A percentile compares a stretch with the other conserved stretches of the same genome.
phyloP scores from a whole-genome alignment of 306 rosid genomes.

The Datisca glomerata region DNA sequence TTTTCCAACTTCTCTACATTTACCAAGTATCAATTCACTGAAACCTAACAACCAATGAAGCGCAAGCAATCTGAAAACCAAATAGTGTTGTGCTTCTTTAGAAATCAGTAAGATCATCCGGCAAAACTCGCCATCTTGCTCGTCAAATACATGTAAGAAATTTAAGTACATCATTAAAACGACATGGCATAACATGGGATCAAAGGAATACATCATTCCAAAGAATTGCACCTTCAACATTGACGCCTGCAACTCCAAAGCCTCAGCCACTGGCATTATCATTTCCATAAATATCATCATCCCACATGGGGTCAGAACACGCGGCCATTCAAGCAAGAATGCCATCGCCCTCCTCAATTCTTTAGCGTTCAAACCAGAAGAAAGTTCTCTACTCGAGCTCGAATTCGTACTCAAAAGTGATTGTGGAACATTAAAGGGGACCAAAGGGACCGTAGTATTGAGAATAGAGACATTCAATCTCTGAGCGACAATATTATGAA shows the following conservation, averaged over 20 bases:
- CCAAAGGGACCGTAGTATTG: constrained; percentile 47
- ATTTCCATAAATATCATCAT: constrained; percentile 72
- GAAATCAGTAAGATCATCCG: constrained; percentile 54
- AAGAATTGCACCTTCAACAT: constrained; percentile 91
- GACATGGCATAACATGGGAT: constrained; percentile 71
- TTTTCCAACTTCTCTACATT: constrained; percentile 26
- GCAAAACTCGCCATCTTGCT: constrained; percentile 60
- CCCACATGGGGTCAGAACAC: constrained; percentile 69
- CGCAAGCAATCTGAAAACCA: constrained; percentile 79
- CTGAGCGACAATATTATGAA: constrained; percentile 41
- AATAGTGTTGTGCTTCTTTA: constrained; percentile 49
- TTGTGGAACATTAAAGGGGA: constrained; percentile 58
- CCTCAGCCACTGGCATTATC: constrained; percentile 56
- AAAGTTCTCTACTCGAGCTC: constrained; percentile 11
- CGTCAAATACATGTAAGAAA: constrained; percentile 71
- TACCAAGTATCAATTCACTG: constrained; percentile 31
- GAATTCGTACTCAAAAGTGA: constrained; percentile 18
- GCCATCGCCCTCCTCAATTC: constrained; percentile 78
- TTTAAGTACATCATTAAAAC: constrained; percentile 62
- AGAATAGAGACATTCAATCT: constrained; percentile 44
- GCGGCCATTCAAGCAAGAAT: constrained; percentile 84
- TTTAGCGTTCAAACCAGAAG: constrained; percentile 42
- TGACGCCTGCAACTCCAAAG: constrained; percentile 79
- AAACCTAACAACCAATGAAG: constrained; percentile 90
- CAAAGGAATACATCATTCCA: constrained; percentile 69